Evolutionary conservation across 768 basidiomycete genomes (phyloP).

Genomic region (Macrolepiota albuminosa): DNA sequence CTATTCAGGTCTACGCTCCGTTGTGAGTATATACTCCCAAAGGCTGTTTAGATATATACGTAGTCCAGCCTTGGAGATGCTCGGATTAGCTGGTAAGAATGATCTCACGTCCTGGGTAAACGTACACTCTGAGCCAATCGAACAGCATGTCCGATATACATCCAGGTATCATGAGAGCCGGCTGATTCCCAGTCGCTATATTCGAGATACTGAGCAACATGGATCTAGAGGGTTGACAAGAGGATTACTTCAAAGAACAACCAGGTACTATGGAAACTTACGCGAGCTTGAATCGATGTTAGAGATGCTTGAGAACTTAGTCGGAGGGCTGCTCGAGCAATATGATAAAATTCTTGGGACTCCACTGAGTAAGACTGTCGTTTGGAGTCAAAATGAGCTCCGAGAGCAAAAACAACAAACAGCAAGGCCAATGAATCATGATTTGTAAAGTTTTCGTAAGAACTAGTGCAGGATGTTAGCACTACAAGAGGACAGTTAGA

Average conservation of each 20-base stretch:
- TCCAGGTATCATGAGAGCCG: conserved; percentile 46
- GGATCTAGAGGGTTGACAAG: conserved; percentile 19
- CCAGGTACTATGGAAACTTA: conserved; percentile 23
- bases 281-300: conserved; percentile 49
- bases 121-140: conserved; percentile 58
- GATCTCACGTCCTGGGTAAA: conserved; percentile 6
- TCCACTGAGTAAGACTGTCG: conserved; percentile 44
- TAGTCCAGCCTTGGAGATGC: conserved; percentile 36
- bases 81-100: neutral
- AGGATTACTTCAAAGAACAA: neutral
- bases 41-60: conserved; percentile 29
- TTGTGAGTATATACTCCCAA: neutral
- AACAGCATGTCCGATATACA: conserved; percentile 54
- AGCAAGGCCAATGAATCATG: conserved; percentile 59
- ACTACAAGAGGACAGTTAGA: neutral
- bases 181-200: conserved; percentile 46
- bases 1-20: conserved; percentile 48
- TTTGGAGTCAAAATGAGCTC: conserved; percentile 52
- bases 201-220: conserved; percentile 49
- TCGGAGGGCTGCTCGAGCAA: conserved; percentile 49
- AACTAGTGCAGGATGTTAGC: conserved; percentile 21
- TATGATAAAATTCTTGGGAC: conserved; percentile 57
- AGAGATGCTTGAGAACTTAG: conserved; percentile 52
- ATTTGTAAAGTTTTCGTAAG: conserved; percentile 31
- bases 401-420: conserved; percentile 64